Conservation (phyloP, 1,284 basidiomycete species). For the Earliella scabrosa region DNA sequence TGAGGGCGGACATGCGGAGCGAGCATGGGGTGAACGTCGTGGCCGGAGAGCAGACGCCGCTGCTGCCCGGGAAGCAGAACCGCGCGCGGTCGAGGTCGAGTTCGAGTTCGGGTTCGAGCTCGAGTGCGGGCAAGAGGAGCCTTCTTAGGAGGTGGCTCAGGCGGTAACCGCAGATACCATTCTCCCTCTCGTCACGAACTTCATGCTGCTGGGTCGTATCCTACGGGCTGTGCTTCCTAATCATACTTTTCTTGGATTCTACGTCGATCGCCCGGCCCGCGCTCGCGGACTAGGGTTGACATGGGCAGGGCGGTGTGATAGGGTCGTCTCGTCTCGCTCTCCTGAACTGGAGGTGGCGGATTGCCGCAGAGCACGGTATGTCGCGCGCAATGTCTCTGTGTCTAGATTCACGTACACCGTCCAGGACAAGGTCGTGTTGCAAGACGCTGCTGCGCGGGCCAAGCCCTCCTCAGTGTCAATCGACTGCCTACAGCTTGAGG, state of each 20-base stretch:
- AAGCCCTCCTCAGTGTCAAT: too few relatives aligned
- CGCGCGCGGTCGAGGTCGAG: too few relatives aligned
- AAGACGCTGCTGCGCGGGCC: too few relatives aligned
- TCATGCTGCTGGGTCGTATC: neutral
- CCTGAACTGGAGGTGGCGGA: too few relatives aligned
- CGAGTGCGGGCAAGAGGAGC: conserved; percentile 3
- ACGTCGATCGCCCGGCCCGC: too few relatives aligned
- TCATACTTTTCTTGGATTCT: neutral
- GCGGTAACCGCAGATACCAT: neutral
- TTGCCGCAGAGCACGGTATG: too few relatives aligned
- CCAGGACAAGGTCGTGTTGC: too few relatives aligned
- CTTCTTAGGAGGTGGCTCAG: conserved; percentile 14
- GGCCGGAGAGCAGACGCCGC: conserved; percentile 26
- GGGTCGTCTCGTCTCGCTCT: too few relatives aligned
- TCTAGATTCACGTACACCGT: too few relatives aligned
- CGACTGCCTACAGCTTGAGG: too few relatives aligned
- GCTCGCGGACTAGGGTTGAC: neutral
- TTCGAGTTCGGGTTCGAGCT: too few relatives aligned
- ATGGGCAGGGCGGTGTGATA: neutral
- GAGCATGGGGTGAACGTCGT: conserved; percentile 16
- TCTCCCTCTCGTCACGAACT: neutral
- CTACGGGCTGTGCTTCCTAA: neutral
- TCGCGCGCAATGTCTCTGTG: too few relatives aligned
- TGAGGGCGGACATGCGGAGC: conserved; percentile 27
- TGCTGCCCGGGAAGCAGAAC: conserved; percentile 21